phyloP scores from a whole-genome alignment of 768 basidiomycete species.

The Sutorius australiensis region DNA sequence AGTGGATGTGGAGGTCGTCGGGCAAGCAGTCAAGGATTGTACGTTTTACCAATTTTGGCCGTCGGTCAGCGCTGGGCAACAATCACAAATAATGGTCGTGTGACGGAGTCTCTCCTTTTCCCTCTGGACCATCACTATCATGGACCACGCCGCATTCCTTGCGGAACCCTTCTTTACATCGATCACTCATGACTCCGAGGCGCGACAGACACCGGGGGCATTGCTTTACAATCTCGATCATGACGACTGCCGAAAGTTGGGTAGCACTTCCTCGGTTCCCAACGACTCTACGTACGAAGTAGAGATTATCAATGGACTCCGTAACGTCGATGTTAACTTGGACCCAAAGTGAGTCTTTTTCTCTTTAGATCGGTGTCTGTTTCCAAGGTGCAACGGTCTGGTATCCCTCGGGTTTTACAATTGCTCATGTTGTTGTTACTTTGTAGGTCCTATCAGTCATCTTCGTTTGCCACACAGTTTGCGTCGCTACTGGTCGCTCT shows the following conservation, averaged over 20 bases:
- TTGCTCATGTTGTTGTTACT: constrained; percentile 18
- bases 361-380: constrained; percentile 10
- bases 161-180: constrained; percentile 9
- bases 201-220: neutral
- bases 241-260: constrained; percentile 22
- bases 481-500: constrained; percentile 54
- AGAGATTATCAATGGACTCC: constrained; percentile 55
- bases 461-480: constrained; percentile 50
- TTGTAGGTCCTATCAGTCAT: constrained; percentile 61
- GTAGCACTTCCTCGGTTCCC: constrained; percentile 34
- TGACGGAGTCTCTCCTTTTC: constrained; percentile 4
- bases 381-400: constrained; percentile 36
- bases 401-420: constrained; percentile 17
- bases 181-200: constrained; percentile 1
- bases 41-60: too few species aligned
- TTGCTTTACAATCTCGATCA: constrained; percentile 7
- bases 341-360: constrained; percentile 64
- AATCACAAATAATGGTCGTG: constrained; percentile 20
- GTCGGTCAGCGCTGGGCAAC: neutral
- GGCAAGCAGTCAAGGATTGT: too few species aligned
- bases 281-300: constrained; percentile 38
- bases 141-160: constrained; percentile 12
- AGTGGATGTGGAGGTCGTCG: neutral
- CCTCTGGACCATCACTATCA: constrained; percentile 7
- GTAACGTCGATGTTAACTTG: constrained; percentile 51